Evolutionary conservation across 1,284 basidiomycete genomes (phyloP).

Genomic region (Mycena citricolor): DNA sequence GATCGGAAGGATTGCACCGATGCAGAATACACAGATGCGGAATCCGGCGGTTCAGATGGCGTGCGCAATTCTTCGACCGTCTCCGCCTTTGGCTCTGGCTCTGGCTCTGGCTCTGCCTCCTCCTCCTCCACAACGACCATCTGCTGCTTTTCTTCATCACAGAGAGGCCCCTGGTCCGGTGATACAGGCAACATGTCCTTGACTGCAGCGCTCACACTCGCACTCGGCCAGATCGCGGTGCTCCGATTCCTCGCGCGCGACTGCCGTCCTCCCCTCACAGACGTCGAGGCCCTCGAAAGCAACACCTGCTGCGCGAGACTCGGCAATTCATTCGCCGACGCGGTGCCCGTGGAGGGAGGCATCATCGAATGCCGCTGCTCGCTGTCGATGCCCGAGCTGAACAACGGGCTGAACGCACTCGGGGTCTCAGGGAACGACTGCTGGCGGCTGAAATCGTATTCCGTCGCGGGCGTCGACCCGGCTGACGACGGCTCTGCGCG

Average conservation of each 20-base stretch:
- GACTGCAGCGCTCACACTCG: conserved; percentile 5
- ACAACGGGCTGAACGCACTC: conserved; percentile 48
- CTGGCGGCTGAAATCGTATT: conserved; percentile 28
- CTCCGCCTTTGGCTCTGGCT: too few relatives aligned
- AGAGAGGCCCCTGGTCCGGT: too few relatives aligned
- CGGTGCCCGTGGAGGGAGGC: conserved; percentile 25
- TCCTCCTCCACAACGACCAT: neutral
- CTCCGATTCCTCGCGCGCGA: conserved; percentile 24
- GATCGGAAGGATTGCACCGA: conserved; percentile 10
- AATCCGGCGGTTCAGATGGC: conserved; percentile 11
- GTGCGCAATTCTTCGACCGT: neutral
- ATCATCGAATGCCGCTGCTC: conserved; percentile 25
- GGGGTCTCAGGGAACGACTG: conserved; percentile 68
- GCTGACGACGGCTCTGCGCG: conserved; percentile 15
- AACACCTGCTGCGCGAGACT: conserved; percentile 41
- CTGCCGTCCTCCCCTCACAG: conserved; percentile 34
- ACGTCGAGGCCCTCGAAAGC: conserved; percentile 39
- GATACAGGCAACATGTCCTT: conserved; percentile 12
- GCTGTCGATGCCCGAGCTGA: conserved; percentile 33
- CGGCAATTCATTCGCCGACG: conserved; percentile 27
- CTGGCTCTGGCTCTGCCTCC: too few relatives aligned
- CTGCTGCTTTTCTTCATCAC: neutral
- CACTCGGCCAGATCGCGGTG: conserved; percentile 19
- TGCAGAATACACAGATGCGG: conserved; percentile 18
- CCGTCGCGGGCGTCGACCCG: conserved; percentile 23